Conservation (phyloP, 345 rosid genomes). For the Lepidium africanum region DNA sequence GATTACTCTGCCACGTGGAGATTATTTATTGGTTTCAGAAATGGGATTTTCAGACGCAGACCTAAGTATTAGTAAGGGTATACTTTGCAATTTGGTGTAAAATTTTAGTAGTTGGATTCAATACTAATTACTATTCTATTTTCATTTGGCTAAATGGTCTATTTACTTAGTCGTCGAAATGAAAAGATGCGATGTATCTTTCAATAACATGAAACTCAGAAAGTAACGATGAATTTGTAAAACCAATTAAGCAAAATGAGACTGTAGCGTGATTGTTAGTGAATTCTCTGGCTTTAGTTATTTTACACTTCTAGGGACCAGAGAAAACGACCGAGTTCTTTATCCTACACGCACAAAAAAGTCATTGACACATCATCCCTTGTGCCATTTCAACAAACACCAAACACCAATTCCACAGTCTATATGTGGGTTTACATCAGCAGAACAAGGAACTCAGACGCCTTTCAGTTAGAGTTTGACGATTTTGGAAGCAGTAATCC, state of each 20-base stretch:
- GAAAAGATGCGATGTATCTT: background rate
- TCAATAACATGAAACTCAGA: background rate
- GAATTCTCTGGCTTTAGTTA: conserved; percentile 15
- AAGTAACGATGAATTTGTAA: background rate
- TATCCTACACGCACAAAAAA: background rate
- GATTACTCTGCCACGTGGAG: background rate
- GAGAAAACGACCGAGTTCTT: conserved; percentile 4
- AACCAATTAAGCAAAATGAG: background rate
- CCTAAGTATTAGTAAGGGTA: background rate
- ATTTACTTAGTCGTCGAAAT: background rate
- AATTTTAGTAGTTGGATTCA: background rate
- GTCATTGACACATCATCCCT: background rate
- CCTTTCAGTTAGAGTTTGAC: background rate
- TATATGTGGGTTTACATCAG: background rate
- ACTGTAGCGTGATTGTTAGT: background rate
- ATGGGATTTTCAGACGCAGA: background rate
- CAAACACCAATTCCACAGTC: conserved; percentile 5
- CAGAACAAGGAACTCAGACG: background rate
- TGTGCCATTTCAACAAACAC: conserved; percentile 7
- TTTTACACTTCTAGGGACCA: conserved; percentile 25
- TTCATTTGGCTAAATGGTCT: background rate
- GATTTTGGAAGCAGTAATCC: conserved; percentile 21
- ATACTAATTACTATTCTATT: background rate
- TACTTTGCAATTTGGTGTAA: background rate
- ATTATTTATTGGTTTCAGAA: background rate